These are phyloP conservation scores for Candida saitoana DNA, from an alignment of 805 yeast species.

Conservation along the genomic window DNA sequence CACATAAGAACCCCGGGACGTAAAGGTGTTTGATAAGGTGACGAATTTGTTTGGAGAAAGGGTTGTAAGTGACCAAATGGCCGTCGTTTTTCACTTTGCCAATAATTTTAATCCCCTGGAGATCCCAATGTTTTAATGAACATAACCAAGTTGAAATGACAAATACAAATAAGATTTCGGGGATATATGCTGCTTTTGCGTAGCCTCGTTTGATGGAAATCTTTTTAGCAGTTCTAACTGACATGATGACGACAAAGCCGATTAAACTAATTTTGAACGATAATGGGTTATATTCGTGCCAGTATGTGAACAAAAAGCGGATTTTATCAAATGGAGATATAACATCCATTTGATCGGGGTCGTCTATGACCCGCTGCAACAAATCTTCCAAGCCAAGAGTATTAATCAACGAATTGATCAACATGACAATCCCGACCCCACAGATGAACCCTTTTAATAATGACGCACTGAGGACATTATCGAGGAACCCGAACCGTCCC, in stretches of 20 bases:
- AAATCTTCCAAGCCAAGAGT: constrained; percentile 61
- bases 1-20: constrained; percentile 69
- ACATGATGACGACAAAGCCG: constrained; percentile 48
- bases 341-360: constrained; percentile 31
- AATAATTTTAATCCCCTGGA: constrained; percentile 57
- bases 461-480: constrained; percentile 38
- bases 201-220: constrained; percentile 18
- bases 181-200: constrained; percentile 57
- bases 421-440: constrained; percentile 44
- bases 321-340: constrained; percentile 69
- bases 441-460: constrained; percentile 41
- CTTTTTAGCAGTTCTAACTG: constrained; percentile 38
- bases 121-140: constrained; percentile 43
- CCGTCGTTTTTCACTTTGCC: constrained; percentile 59
- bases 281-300: constrained; percentile 46
- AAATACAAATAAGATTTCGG: constrained; percentile 82
- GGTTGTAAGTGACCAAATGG: constrained; percentile 48
- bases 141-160: constrained; percentile 55
- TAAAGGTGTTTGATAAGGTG: constrained; percentile 54
- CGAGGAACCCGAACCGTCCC: constrained; percentile 73
- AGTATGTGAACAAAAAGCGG: constrained; percentile 50
- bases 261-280: constrained; percentile 58
- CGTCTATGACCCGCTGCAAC: constrained; percentile 34
- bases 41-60: constrained; percentile 48
- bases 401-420: constrained; percentile 61